Conservation (phyloP, 2,329 filamentous ascomycete genomes). For the Pseudogymnoascus pannorum region DNA sequence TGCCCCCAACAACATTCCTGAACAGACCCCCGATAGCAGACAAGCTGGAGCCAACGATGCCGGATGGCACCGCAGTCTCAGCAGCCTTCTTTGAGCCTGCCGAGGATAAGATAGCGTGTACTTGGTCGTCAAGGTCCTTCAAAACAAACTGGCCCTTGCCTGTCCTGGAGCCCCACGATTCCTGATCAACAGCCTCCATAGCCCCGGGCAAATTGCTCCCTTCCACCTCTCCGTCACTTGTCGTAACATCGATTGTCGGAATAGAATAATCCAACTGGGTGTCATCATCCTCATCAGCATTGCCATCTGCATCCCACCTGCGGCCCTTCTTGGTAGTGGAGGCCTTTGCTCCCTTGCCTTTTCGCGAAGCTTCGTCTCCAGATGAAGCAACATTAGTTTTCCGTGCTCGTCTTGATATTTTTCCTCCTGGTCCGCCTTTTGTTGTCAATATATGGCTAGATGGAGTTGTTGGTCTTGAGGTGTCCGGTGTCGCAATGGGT, state of each 20-base stretch:
- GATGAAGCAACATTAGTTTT: slow-evolving; percentile 63
- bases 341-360: slow-evolving; percentile 45
- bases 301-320: slow-evolving; percentile 86
- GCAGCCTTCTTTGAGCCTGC: slow-evolving; percentile 59
- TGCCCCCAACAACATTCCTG: slow-evolving; percentile 90
- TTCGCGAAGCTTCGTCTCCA: slow-evolving; percentile 68
- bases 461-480: slow-evolving; percentile 71
- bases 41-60: slow-evolving; percentile 71
- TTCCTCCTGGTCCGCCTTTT: slow-evolving; percentile 66
- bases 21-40: slow-evolving; percentile 83
- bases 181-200: slow-evolving; percentile 67
- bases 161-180: slow-evolving; percentile 78
- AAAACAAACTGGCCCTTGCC: slow-evolving; percentile 88
- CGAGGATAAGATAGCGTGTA: slow-evolving; percentile 77
- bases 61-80: slow-evolving; percentile 39
- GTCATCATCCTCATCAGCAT: slow-evolving; percentile 71
- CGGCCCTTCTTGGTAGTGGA: slow-evolving; percentile 72
- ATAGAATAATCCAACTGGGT: slow-evolving; percentile 86
- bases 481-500: slow-evolving; percentile 62
- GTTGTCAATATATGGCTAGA: slow-evolving; percentile 61
- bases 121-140: slow-evolving; percentile 88
- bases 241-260: slow-evolving; percentile 42
- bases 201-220: slow-evolving; percentile 45
- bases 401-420: slow-evolving; percentile 73
- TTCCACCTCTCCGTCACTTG: slow-evolving; percentile 42